Base-by-base conservation (phyloP, 306 rosid genomes). In the Canavalia ensiformis region DNA sequence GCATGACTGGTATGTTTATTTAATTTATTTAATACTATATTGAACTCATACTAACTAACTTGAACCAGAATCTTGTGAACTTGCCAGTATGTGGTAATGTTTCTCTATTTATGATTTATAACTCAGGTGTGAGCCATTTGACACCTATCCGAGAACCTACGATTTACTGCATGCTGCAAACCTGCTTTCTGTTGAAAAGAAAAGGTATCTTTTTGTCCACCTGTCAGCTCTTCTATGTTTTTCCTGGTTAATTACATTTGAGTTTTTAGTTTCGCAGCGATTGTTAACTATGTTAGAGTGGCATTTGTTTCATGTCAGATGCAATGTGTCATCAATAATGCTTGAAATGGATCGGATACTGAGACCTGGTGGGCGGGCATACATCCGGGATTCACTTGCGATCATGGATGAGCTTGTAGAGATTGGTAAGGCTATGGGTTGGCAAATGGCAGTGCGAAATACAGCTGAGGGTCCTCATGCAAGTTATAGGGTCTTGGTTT, bases 271-370 rank as follows among this genome's bases (percentile, higher is more conserved):
- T 67, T 60, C 50, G 37, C 4, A 2, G 37, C 13, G 11, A 29
- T 49, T 63, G n/a, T 44, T 79, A 62, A 62, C 46, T 29, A 31
- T 75, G 2, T 18, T 18, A 18, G 25, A 18, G 55, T 69, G 73
- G 49, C 33, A 31, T 75, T 65, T 86, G 8, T 35, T 30, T 79
- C 49, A 41, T 62, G 30, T 76, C 87, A 95, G 99, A 82, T 95
- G 99, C 88, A 87, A 81, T 82, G 77, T 91, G 44, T 87, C 97
- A 1, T 86, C 93, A 79, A 95, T 93, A 70, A 93, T 95, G 97
- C 92, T 93, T 9, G 99, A 95, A 90, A 93, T 95, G 99, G 99
- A 95, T 85, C 85, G 98, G 65, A 93, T 93, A 25, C 85, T 93
- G 13, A 89, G 99, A 80, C 98, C 97, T 0, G 96, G 98, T 28